Evolutionary conservation across 768 basidiomycete genomes (phyloP).

Genomic region (Termitomyces sp.): DNA sequence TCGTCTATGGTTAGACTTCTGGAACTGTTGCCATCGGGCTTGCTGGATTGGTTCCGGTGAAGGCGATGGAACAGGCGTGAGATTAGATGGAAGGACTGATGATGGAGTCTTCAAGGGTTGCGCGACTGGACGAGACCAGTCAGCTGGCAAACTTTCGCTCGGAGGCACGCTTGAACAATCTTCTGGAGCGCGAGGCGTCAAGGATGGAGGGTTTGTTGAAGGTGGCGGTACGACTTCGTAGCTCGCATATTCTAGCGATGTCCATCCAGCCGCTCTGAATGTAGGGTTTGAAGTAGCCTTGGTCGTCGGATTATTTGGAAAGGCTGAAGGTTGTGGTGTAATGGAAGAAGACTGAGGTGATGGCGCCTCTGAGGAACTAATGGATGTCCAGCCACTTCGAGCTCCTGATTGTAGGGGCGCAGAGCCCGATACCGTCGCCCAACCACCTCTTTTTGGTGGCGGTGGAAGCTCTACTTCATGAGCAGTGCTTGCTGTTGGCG

Average conservation of each 20-base stretch:
- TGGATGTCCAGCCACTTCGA: slow-evolving; percentile 45
- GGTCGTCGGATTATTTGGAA: slow-evolving; percentile 10
- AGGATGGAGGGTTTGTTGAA: slow-evolving; percentile 11
- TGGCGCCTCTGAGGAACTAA: slow-evolving; percentile 20
- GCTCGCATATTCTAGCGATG: slow-evolving; percentile 52
- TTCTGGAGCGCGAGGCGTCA: slow-evolving; percentile 11
- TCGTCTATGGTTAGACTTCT: slow-evolving; percentile 32
- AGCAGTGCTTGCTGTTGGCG: slow-evolving; percentile 19
- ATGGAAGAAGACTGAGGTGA: slow-evolving; percentile 9
- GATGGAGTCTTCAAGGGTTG: neutral
- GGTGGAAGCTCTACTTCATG: slow-evolving; percentile 20
- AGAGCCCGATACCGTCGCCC: slow-evolving; percentile 35
- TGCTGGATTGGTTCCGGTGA: slow-evolving; percentile 23
- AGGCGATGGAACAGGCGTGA: neutral
- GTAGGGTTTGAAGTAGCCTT: slow-evolving; percentile 29
- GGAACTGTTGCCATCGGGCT: slow-evolving; percentile 55
- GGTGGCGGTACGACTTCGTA: slow-evolving; percentile 20
- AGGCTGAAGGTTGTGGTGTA: slow-evolving; percentile 6
- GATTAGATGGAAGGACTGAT: neutral
- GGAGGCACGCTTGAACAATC: slow-evolving; percentile 6
- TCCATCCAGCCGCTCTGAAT: slow-evolving; percentile 64
- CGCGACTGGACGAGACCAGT: neutral
- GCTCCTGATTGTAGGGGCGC: slow-evolving; percentile 19
- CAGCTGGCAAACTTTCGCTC: slow-evolving; percentile 2
- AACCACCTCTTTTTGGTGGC: slow-evolving; percentile 40